Base-by-base conservation (phyloP, 2,329 filamentous ascomycete genomes). In the Aspergillus sp. region DNA sequence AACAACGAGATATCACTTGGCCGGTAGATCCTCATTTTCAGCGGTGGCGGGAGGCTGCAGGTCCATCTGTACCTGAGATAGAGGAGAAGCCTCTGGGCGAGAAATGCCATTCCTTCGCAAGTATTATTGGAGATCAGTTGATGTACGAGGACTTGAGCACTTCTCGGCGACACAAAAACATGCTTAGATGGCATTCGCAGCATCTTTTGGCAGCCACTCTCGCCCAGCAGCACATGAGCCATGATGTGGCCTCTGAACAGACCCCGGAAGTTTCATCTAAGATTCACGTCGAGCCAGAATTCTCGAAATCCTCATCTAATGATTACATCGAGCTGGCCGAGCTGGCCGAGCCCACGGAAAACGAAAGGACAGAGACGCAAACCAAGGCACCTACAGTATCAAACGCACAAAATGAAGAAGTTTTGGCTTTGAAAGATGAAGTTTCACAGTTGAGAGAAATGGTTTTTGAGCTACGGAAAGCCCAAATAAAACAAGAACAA, bases 101-200 rank as follows among this genome's bases (percentile, higher is more conserved):
- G 43, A 66, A 63, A 40, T 64, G 56, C 36, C 55, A 60, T 27
- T 49, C 53, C 12, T 70, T 69, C 46, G 62, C 55, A 30, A 53
- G 56, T 42, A 47, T 52, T 5, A 51, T 65, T 27, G 54, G 56
- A 27, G 53, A 60, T 19, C 19, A 19, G 19, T 19, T 19, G 19
- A 19, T 19, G 19, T 19, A 19, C 19, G 19, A 19, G 19, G 19
- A 19, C 33, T 34, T 19, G 12, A 34, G n/a, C 12, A 34, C 12
- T 19, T 19, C 19, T 19, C 19, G 4, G 19, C 19, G 19, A 19
- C 19, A 19, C 19, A 19, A 19, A 19, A 19, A 19, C 19, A 19
- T 19, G 19, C 19, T 19, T 4, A 19, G 19, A 19, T 19, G 19
- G 19, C 19, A 19, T 19, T 19, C 19, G 19, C 19, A 19, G 19